Evolutionary conservation across 257 asterid species (phyloP), one percentile per base, ranked within the genome.

Genomic region (Eustoma russellianum): DNA sequence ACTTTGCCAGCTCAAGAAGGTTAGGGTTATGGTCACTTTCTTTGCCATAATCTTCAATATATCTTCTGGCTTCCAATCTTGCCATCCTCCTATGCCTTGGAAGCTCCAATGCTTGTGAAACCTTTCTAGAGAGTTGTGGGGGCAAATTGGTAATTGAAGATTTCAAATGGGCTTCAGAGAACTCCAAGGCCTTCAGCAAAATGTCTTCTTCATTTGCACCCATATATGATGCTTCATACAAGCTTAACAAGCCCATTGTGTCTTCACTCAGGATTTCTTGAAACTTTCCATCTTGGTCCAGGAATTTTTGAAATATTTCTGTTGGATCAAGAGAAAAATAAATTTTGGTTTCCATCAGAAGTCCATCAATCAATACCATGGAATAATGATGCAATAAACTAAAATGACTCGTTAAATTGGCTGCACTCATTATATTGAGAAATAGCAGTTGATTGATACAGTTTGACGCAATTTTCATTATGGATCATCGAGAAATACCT

Each of bases 61-160:
- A 83, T 5, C 74, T 64, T 40, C 86, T 63, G 0, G 86, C 74
- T 66, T 83, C 94, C 33, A 80, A 53, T 64, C 94, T 74, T 3
- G 65, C 77, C 94, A 80, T 83, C 50, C 94, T 67, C 19, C 74
- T 30, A 61, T 83, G 94, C 47, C 84, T 74, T 0, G 91, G 91
- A 6, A 67, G 74, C 56, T 77, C 85, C 18, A 84, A 48, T 13
- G 89, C 77, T 7, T 46, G 50, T 3, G 34, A 69, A 24, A 80
- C 80, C 41, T 38, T 8, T 16, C 17, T 53, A 5, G 67, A 35
- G 13, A 71, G 57, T 33, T 57, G 59, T 0, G 70, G 58, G 0
- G 59, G 30, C 47, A 72, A 38, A 41, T 17, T 41, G 0, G 67
- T 28, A 1, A 68, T 61, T 5, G 69, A 62, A 1, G 15, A 24